Base-by-base conservation (phyloP, 192 early-diverging fungal species). In the Coemansia sp. region DNA sequence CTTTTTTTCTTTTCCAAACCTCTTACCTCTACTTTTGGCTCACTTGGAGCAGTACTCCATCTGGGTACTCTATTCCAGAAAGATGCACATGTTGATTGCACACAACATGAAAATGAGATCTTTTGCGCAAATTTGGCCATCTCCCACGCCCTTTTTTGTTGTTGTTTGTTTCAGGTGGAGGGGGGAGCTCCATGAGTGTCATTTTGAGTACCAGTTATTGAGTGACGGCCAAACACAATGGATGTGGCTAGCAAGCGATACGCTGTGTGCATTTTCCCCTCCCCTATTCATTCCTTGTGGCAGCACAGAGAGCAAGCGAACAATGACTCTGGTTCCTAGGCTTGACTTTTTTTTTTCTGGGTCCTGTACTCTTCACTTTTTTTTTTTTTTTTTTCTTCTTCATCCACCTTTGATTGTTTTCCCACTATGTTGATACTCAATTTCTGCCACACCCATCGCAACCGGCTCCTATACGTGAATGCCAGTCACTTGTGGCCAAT, bases 171-270 rank as follows among this genome's bases (percentile, higher is more conserved):
- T 31, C 31, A 31, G 31, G 31, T 31, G 31, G 31, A 31, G 31
- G 31, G 31, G 31, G 31, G 31, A 31, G 31, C 31, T 31, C 31
- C 26, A 6, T n/a, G 51, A 55, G 28, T 33, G 51, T 55, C 51
- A 55, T 33, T 55, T 33, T 55, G 24, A 55, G 51, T 55, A 55
- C 51, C 51, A 55, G 28, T 55, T 55, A 55, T 55, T 14, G 51
- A 55, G 51, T 31, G 51, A 55, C 51, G 28, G 28, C 26, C 51
- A 26, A 55, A 4, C 24, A 55, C 51, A 55, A 55, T 55, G 51
- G 26, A 13, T 33, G 26, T 26, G 51, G 51, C 23, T 55, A 26
- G 51, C 24, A 28, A 31, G 31, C 24, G 26, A 33, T 33, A 33
- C 51, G 51, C 16, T 55, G 51, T 55, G 51, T 13, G 26, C 51